Base-by-base conservation (phyloP, 805 yeast species). In the Helenozyma baotianmanensis region DNA sequence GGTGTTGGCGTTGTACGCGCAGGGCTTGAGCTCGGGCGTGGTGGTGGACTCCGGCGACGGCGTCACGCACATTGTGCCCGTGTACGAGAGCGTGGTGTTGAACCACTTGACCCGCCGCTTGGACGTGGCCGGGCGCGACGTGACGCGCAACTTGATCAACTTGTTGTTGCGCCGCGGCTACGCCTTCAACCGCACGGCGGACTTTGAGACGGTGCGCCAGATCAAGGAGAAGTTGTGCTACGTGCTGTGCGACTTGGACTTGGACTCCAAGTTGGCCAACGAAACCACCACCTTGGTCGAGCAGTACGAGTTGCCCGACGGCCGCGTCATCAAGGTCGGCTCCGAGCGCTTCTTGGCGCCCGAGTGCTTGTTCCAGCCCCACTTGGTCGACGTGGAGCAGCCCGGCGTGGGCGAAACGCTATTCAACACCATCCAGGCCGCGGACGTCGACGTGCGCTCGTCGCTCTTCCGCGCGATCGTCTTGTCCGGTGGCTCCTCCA, bases 41-140 rank as follows among this genome's bases (percentile, higher is more conserved):
- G 98, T 92, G 38, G 97, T 92, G 14, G 98, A 92, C 61, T 87
- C 96, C 4, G 98, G 98, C 54, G 97, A 89, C 58, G 97, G 97
- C 64, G 98, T 90, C 29, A 92, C 98, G 4, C 98, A 92, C 57
- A 82, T 92, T 60, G 97, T 92, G 26, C 98, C 98, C 14, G 98
- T 92, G 24, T 92, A 92, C 60, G 97, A 92, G 64, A 82, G 94
- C 4, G 95, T 86, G 26, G 98, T 92, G n/a, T 74, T 92, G 56
- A 90, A 86, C 59, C 97, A 92, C 60, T 71, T 87, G 51, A 90
- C 96, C 13, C 77, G 82, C 53, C 79, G 98, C 57, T 70, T 92
- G 50, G 96, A 92, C 59, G 95, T 92, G 40, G 98, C 98, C 4
- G 98, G 98, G 50, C 78, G 98, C 60, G 98, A 92, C 54, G 97